These are phyloP conservation scores for Fusarium nurragi DNA, from an alignment of 2,329 filamentous ascomycete species.

Conservation along the genomic window DNA sequence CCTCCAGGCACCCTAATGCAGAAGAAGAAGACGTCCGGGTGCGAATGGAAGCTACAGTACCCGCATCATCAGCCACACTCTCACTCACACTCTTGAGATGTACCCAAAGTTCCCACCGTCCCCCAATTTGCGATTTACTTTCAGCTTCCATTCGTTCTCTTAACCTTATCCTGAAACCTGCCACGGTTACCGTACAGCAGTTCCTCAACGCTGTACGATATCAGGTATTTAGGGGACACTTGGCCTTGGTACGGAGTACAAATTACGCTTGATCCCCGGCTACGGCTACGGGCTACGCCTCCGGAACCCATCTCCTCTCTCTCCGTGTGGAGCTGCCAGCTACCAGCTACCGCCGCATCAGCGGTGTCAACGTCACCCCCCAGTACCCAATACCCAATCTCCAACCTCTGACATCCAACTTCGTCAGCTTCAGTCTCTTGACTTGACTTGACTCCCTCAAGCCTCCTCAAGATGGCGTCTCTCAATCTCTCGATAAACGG, in stretches of 20 bases:
- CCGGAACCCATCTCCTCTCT: slow-evolving; percentile 28
- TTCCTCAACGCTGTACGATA: slow-evolving; percentile 17
- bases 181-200: slow-evolving; percentile 9
- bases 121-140: slow-evolving; percentile 18
- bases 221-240: slow-evolving; percentile 7
- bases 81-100: not conserved
- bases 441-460: slow-evolving; percentile 17
- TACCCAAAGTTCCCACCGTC: slow-evolving; percentile 12
- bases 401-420: slow-evolving; percentile 33
- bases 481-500: slow-evolving; percentile 83
- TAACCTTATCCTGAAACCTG: slow-evolving; percentile 23
- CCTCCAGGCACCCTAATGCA: slow-evolving; percentile 23
- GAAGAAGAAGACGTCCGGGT: not conserved
- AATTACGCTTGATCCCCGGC: slow-evolving; percentile 1
- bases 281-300: slow-evolving; percentile 21
- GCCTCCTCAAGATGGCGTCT: slow-evolving; percentile 71
- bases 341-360: slow-evolving; percentile 40
- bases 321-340: slow-evolving; percentile 42
- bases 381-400: slow-evolving; percentile 13
- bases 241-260: not conserved
- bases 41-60: slow-evolving; percentile 27
- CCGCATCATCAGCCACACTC: slow-evolving; percentile 45
- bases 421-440: slow-evolving; percentile 39
- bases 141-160: slow-evolving; percentile 23
- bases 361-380: slow-evolving; percentile 45